Conservation (phyloP, 352 stramenopile species). For the Phytophthora tubulina region DNA sequence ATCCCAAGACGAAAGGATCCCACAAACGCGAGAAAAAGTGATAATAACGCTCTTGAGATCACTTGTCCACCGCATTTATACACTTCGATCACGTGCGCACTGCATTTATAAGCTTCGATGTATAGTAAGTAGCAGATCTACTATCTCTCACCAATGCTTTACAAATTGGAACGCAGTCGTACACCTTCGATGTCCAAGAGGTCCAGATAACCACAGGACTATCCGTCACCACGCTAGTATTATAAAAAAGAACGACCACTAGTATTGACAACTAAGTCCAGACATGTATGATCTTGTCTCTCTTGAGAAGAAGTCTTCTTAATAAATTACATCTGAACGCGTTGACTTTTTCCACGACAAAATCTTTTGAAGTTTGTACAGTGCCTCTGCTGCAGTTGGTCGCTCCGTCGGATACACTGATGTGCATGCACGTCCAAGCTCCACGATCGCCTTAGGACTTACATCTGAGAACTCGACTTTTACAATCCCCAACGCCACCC, state of each 20-base stretch:
- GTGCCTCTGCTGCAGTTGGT: slow-evolving; percentile 35
- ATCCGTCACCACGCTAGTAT: not conserved
- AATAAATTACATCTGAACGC: slow-evolving; percentile 16
- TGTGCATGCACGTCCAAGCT: slow-evolving; percentile 35
- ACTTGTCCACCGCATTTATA: no score
- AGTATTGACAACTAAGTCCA: no score
- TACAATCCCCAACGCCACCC: slow-evolving; percentile 33
- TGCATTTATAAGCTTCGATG: no score
- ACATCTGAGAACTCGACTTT: slow-evolving; percentile 34
- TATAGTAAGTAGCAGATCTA: no score
- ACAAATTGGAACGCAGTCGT: no score
- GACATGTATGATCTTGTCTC: not conserved
- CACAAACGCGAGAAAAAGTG: no score
- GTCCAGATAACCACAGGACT: no score
- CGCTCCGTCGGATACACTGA: slow-evolving; percentile 28
- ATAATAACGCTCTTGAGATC: no score
- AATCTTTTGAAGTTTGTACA: slow-evolving; percentile 41
- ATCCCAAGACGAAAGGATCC: not conserved
- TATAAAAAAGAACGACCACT: not conserved
- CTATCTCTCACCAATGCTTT: no score
- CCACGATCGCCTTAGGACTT: slow-evolving; percentile 25
- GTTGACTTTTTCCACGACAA: slow-evolving; percentile 9
- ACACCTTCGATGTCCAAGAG: no score
- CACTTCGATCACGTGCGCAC: no score
- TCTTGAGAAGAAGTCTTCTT: not conserved